Conservation (phyloP, 208 protist species). For the Acanthamoeba quina region DNA sequence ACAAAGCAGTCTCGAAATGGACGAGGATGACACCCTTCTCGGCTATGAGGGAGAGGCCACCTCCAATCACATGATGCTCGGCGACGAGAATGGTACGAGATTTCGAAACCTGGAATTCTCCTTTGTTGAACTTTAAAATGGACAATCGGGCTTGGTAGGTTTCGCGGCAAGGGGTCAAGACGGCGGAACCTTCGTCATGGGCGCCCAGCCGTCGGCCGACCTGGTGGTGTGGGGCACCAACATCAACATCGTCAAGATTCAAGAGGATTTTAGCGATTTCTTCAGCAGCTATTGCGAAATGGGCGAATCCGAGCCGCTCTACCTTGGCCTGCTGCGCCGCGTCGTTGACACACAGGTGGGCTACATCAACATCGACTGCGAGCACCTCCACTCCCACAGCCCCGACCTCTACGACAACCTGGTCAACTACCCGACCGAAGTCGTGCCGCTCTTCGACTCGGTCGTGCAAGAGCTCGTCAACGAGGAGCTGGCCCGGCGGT, state of each 20-base stretch:
- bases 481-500: constrained; percentile 20
- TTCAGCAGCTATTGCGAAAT: constrained; percentile 79
- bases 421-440: constrained; percentile 88
- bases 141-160: neutral
- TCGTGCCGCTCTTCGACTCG: constrained; percentile 87
- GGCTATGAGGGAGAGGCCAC: constrained; percentile 25
- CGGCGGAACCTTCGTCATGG: neutral
- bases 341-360: constrained; percentile 23
- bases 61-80: neutral
- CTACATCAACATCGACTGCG: constrained; percentile 84
- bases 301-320: constrained; percentile 8
- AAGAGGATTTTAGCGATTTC: constrained; percentile 82
- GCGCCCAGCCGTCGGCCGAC: neutral
- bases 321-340: neutral
- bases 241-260: constrained; percentile 81
- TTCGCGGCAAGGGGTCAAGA: neutral
- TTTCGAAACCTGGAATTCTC: neutral
- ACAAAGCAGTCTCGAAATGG: neutral
- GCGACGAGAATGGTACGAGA: neutral
- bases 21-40: neutral
- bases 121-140: neutral
- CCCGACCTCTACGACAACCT: constrained; percentile 84
- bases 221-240: constrained; percentile 89
- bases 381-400: constrained; percentile 79
- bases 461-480: constrained; percentile 77